Evolutionary conservation across 2,329 filamentous ascomycete genomes (phyloP).

Genomic region (Hirsutella minnesotensis): DNA sequence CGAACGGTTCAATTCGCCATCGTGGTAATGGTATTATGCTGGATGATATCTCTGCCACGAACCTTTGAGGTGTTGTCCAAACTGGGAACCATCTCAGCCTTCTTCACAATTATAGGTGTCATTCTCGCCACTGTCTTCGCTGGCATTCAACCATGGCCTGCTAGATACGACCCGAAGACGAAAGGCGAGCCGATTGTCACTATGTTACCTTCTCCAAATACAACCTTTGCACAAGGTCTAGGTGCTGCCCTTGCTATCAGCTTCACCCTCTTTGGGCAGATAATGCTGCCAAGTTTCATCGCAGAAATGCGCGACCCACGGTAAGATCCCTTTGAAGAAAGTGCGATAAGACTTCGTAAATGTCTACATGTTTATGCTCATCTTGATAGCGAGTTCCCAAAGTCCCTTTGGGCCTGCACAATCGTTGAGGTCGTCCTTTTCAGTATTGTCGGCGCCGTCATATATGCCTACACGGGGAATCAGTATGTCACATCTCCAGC

Average conservation of each 20-base stretch:
- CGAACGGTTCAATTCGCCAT: constrained; percentile 75
- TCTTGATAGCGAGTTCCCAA: constrained; percentile 65
- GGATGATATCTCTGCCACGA: constrained; percentile 67
- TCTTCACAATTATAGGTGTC: constrained; percentile 86
- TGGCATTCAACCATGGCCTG: constrained; percentile 62
- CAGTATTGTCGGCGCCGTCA: constrained; percentile 65
- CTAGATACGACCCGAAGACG: constrained; percentile 44
- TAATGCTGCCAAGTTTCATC: constrained; percentile 88
- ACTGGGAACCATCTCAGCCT: constrained; percentile 65
- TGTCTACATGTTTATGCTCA: no score
- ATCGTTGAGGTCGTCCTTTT: constrained; percentile 85
- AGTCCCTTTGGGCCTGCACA: constrained; percentile 83
- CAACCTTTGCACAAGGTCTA: constrained; percentile 71
- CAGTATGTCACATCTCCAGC: constrained; percentile 82
- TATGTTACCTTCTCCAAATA: constrained; percentile 55
- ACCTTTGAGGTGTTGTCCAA: constrained; percentile 75
- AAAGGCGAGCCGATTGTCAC: constrained; percentile 57
- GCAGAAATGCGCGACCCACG: constrained; percentile 71
- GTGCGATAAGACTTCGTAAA: no score
- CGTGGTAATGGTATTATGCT: constrained; percentile 64
- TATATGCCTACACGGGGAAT: constrained; percentile 81
- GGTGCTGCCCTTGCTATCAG: constrained; percentile 89
- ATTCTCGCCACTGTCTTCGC: constrained; percentile 74
- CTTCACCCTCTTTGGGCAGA: constrained; percentile 93
- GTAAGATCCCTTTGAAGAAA: constrained; percentile 13